phyloP scores from a whole-genome alignment of 768 basidiomycete species.

The Pleurotus giganteus region DNA sequence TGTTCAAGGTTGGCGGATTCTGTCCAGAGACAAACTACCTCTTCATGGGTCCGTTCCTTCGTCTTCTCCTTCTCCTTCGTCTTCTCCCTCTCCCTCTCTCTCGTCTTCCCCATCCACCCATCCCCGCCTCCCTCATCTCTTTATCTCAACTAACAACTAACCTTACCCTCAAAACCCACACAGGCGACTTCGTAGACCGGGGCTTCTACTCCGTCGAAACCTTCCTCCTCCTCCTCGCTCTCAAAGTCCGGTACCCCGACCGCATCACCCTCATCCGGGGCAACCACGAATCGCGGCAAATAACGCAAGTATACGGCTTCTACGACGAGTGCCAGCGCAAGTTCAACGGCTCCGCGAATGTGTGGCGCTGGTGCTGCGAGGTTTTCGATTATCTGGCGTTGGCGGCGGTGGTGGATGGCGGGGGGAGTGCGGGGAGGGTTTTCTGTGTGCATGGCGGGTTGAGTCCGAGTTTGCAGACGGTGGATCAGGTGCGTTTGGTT shows the following conservation, averaged over 20 bases:
- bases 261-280: conserved; percentile 96
- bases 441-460: conserved; percentile 98
- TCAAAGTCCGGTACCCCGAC: conserved; percentile 97
- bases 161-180: conserved; percentile 14
- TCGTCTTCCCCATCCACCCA: background rate
- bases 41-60: conserved; percentile 84
- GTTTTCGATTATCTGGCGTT: conserved; percentile 97
- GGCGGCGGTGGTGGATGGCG: conserved; percentile 96
- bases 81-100: conserved; percentile 1
- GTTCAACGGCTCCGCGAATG: conserved; percentile 81
- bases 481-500: conserved; percentile 74
- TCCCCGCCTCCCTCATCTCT: background rate
- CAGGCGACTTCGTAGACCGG: conserved; percentile 97
- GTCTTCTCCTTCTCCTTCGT: conserved; percentile 14
- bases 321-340: conserved; percentile 97
- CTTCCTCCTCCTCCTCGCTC: conserved; percentile 88
- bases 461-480: conserved; percentile 80
- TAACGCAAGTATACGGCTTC: conserved; percentile 94
- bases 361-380: conserved; percentile 98
- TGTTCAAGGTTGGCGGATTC: conserved; percentile 90
- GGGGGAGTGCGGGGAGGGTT: too few relatives aligned
- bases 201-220: conserved; percentile 98
- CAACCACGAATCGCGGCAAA: conserved; percentile 97
- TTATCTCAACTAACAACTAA: background rate
- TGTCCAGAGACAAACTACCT: conserved; percentile 95